Evolutionary conservation across 2,329 filamentous ascomycete species (phyloP).

Genomic region (Paecilomyces sp.): DNA sequence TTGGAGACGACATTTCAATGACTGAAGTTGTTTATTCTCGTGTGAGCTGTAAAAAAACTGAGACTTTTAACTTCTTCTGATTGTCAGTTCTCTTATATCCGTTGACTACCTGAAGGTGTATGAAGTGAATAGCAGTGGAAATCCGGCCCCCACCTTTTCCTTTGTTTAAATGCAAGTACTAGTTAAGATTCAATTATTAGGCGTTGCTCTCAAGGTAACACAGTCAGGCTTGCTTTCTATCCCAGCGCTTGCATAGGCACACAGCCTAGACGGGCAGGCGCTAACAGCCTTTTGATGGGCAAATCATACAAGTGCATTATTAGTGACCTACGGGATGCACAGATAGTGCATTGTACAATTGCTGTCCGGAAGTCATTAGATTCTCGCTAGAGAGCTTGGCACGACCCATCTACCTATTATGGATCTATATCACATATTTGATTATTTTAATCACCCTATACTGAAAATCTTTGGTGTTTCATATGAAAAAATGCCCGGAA

Average conservation of each 20-base stretch:
- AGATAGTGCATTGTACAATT: no score
- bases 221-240: neutral
- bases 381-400: no score
- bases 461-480: neutral
- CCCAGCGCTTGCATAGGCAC: neutral
- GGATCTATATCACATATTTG: neutral
- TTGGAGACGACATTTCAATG: neutral
- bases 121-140: neutral
- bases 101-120: neutral
- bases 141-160: neutral
- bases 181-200: neutral
- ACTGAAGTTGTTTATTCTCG: neutral
- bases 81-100: neutral
- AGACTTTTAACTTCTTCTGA: neutral
- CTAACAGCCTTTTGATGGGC: neutral
- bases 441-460: neutral
- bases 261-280: neutral
- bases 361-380: no score
- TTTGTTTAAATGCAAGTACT: neutral
- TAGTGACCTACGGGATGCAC: neutral
- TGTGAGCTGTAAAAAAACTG: neutral
- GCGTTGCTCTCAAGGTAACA: neutral
- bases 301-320: neutral
- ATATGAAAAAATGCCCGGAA: neutral
- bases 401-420: neutral